Base-by-base conservation (phyloP, 2,329 filamentous ascomycete genomes). In the Cladosporium sp. region DNA sequence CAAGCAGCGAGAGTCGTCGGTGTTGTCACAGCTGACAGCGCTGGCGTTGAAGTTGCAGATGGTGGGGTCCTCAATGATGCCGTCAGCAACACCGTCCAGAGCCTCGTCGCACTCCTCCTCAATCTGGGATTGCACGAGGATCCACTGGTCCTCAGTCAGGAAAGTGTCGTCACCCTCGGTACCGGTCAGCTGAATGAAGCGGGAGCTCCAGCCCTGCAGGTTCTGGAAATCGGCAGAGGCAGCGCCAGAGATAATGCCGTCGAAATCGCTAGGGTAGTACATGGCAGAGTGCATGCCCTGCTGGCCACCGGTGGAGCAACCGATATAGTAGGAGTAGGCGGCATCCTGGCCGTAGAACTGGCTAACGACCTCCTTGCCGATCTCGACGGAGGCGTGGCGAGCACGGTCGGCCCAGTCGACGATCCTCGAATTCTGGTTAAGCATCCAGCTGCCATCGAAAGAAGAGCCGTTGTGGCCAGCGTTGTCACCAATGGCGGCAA, bases 91-190 rank as follows among this genome's bases (percentile, higher is more conserved):
- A 15, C 74, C 73, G 55, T 80, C 77, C 7, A 77, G 63, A 1
- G 58, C 58, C 63, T 67, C 72, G 54, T 80, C 77, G 58, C 77
- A 80, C 58, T 79, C 75, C 8, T 65, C 64, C 29, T 79, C 54
- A 30, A 76, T 66, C 43, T 72, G 70, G 9, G 64, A 54, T 49
- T 75, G 69, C 15, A 77, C 72, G 0, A 66, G 60, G 7, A 64
- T 57, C 74, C 74, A 78, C 36, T 71, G 53, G n/a, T 61, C 54
- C 34, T 56, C n/a, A 1, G 68, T 66, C 18, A 77, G 63, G 55
- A 72, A 76, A 61, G 70, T 24, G 13, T 30, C 40, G 65, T 73
- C 63, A 3, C 58, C 71, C 47, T 56, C 60, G 52, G 57, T 70
- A 7, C 71, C 71, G 3, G 70, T 73, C 38, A 71, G 64, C 12